Evolutionary conservation across 768 basidiomycete genomes (phyloP), one percentile per base, ranked within the genome.

Genomic region (Coprinellus micaceus): DNA sequence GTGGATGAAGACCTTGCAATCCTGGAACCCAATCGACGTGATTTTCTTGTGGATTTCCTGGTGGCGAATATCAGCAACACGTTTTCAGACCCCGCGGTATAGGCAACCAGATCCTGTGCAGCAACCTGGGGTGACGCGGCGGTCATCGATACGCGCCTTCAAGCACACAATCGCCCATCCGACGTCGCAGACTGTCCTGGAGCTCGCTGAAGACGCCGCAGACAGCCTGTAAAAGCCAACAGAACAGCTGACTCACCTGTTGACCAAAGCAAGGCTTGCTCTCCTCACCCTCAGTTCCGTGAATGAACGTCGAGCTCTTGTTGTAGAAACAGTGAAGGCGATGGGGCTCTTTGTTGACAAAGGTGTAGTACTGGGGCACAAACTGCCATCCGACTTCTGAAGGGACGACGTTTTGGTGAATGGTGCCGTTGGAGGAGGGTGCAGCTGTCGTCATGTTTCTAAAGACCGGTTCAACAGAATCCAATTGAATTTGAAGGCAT

Each of bases 381-480:
- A 98, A 98, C 76, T 98, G 94, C 94, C 94, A 98, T 75, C 95
- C 94, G 69, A 98, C 95, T 78, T 97, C 93, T 64, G 88, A 92
- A 73, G 90, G 90, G 78, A 88, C 77, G 78, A 91, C 86, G 68
- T 79, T 82, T 72, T 77, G 79, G 68, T 82, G 82, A 64, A 74
- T 65, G 63, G 72, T 58, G 61, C 73, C 67, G 64, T 73, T 60
- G 65, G 82, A 65, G 69, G 74, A 60, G 60, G 66, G 51, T 53
- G 64, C 59, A 36, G 73, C 66, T 67, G 72, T 73, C 54, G 74
- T 69, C 74, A 78, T 75, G 71, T 61, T 65, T 61, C 46, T 43
- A 37, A 36, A 44, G 43, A 43, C 29, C n/a, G 40, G n/a, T 43
- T 43, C 10, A 43, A 15, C 6, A 37, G 30, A 50, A 36, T 33